These are phyloP conservation scores for Gossypium anomalum DNA, from an alignment of 345 rosid genomes.

Conservation along the genomic window DNA sequence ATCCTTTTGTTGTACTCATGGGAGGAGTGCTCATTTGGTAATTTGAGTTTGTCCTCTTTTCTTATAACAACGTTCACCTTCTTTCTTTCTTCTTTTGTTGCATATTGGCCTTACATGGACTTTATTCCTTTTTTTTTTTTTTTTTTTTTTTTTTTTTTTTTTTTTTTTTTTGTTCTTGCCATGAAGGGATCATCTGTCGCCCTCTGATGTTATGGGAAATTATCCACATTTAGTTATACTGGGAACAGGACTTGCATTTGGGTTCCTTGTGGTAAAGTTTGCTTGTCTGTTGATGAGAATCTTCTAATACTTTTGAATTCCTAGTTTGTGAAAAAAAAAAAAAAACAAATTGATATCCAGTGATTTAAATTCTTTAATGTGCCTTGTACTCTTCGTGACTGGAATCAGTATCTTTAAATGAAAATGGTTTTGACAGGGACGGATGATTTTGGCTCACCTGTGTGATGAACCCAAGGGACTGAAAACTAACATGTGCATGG, in stretches of 20 bases:
- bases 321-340: not conserved
- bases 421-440: slow-evolving; percentile 62
- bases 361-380: too few relatives aligned
- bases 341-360: too few relatives aligned
- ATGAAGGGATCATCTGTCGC: slow-evolving; percentile 73
- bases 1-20: slow-evolving; percentile 65
- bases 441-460: slow-evolving; percentile 97
- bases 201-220: slow-evolving; percentile 63
- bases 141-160: too few relatives aligned
- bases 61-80: not conserved
- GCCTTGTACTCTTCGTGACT: not conserved
- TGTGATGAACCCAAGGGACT: slow-evolving; percentile 98
- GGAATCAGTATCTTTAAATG: not conserved
- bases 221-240: slow-evolving; percentile 84
- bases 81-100: not conserved
- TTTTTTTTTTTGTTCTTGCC: not conserved
- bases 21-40: slow-evolving; percentile 87
- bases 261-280: slow-evolving; percentile 83
- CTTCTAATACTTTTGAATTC: not conserved
- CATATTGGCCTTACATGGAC: slow-evolving; percentile 6
- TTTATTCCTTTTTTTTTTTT: slow-evolving; percentile 3
- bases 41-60: slow-evolving; percentile 6
- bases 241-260: slow-evolving; percentile 98
- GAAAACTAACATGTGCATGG: slow-evolving; percentile 98
- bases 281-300: not conserved